phyloP scores from a whole-genome alignment of 805 yeast species.

The Starmerella floris region DNA sequence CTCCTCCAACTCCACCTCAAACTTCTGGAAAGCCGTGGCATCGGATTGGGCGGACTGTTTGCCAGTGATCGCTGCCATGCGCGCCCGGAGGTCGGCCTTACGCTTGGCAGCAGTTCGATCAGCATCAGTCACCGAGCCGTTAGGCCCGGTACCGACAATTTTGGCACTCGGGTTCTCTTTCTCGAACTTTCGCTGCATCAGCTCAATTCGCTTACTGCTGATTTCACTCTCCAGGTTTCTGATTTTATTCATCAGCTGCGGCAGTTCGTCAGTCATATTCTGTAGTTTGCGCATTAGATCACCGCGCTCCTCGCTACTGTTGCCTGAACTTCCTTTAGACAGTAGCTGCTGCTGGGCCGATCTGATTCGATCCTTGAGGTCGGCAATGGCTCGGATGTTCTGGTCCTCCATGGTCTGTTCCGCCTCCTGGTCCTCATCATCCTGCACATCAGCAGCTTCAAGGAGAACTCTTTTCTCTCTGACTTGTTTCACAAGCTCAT shows the following conservation, averaged over 20 bases:
- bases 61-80: constrained; percentile 91
- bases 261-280: constrained; percentile 55
- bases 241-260: constrained; percentile 53
- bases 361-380: constrained; percentile 47
- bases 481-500: constrained; percentile 48
- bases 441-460: constrained; percentile 55
- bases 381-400: constrained; percentile 45
- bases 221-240: constrained; percentile 54
- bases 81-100: constrained; percentile 62
- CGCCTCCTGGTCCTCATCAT: constrained; percentile 27
- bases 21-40: constrained; percentile 37
- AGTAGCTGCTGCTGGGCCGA: constrained; percentile 28
- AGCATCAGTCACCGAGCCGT: constrained; percentile 71
- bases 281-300: constrained; percentile 47
- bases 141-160: constrained; percentile 70
- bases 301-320: constrained; percentile 22
- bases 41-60: constrained; percentile 34
- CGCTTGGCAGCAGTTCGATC: constrained; percentile 72
- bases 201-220: constrained; percentile 48
- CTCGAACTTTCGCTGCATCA: constrained; percentile 42
- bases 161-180: constrained; percentile 58
- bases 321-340: constrained; percentile 14
- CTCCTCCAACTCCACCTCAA: constrained; percentile 41
- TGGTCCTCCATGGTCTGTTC: constrained; percentile 29
- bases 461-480: constrained; percentile 59